Evolutionary conservation across 768 basidiomycete species (phyloP), one percentile per base, ranked within the genome.

Genomic region (Kwoniella sp.): DNA sequence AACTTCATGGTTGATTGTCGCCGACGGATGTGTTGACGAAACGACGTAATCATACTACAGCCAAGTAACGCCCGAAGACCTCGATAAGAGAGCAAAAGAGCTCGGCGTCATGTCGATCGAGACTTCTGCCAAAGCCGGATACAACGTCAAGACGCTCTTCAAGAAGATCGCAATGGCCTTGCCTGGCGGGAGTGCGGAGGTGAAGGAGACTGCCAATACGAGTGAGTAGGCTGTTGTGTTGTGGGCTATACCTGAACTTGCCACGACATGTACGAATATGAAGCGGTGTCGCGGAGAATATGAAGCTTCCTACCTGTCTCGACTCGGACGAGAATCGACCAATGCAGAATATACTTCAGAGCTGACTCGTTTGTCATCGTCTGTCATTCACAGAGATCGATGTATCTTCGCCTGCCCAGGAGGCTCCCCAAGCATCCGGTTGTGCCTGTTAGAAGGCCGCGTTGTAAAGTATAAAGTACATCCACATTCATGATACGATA

Each of bases 151-250:
- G 84, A 91, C 91, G 71, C 82, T 99, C 71, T 99, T 99, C 86
- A 94, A 97, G 84, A 98, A 98, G 85, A 99, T 99, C 71, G 96
- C 96, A 0, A 88, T 98, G 89, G 93, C 93, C 1, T 82, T 99
- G 55, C 95, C 96, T 22, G 96, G 96, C 13, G 93, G 93, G 87
- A 92, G 94, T 75, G 55, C 78, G 9, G 79, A 81, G 55, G 74
- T 58, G 22, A 92, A 90, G 79, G 91, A 89, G 38, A 73, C 71
- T 23, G 73, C 71, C 26, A 83, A 82, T 64, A 82, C 82, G 68
- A 84, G 82, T 83, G 67, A 60, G 82, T 80, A 34, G 34, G n/a
- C n/a, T n/a, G n/a, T n/a, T n/a, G n/a, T n/a, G n/a, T n/a, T n/a
- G n/a, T n/a, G n/a, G n/a, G n/a, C n/a, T n/a, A n/a, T n/a, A n/a